Evolutionary conservation across 2,329 filamentous ascomycete genomes (phyloP), one percentile per base, ranked within the genome.

Genomic region (Neospermospora avenae): DNA sequence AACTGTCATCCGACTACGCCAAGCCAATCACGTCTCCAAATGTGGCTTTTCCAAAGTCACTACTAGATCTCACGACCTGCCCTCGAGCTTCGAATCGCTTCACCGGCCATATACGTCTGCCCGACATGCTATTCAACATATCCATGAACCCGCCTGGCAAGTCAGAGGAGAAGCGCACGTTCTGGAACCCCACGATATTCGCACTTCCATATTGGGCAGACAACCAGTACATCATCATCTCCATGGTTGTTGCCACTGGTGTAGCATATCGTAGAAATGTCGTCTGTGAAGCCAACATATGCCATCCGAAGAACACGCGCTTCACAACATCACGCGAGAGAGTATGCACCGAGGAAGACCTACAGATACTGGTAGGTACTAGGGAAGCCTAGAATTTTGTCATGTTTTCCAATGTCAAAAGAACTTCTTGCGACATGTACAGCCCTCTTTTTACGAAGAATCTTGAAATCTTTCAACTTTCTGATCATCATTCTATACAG

Each of bases 161-260:
- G 5, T 58, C 62, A 41, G 59, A 65, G 5, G 68, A 73, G 22
- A 59, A 58, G 13, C 67, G 70, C 42, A 65, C 61, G 4, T 76
- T 76, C 65, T 74, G 71, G 72, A 77, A 76, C 44, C 74, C 74
- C 3, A 75, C 74, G 18, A 72, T 77, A 41, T 67, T 76, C 28
- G 69, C 74, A 2, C 65, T 76, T 25, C 75, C 74, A 16, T 69
- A 71, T 57, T 76, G 73, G 74, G 69, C 73, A 8, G 59, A 68
- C 11, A 73, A 74, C 31, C 71, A 73, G 59, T 77, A 75, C 52
- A 59, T 76, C 3, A 66, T 76, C 20, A 68, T 76, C 13, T 72
- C 70, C 31, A 71, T 75, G 60, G 70, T 76, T 11, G 64, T 72
- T 34, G 58, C 62, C 8, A 73, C 73, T 10, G 66, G 70, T 3